phyloP scores from a whole-genome alignment of 2,329 filamentous ascomycete genomes.

The Polychaeton citri region DNA sequence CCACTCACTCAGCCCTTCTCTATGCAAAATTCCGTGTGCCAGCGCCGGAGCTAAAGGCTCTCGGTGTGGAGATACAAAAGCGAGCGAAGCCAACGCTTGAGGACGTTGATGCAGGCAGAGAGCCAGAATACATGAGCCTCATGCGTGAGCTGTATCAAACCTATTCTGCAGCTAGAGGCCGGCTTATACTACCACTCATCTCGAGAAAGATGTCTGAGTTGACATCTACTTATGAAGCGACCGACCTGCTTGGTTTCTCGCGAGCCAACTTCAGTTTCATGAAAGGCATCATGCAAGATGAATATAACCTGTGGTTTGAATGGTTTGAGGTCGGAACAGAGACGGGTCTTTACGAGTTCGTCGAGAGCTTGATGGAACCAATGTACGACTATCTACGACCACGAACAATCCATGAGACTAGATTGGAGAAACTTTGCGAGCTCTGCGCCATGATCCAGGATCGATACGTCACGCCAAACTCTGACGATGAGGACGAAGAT shows the following conservation, averaged over 20 bases:
- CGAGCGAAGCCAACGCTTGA: constrained; percentile 40
- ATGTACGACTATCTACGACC: constrained; percentile 54
- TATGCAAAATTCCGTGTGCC: constrained; percentile 60
- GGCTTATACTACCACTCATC: constrained; percentile 48
- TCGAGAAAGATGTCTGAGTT: constrained; percentile 47
- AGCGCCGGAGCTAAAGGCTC: constrained; percentile 50
- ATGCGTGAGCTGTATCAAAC: constrained; percentile 53
- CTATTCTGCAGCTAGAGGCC: constrained; percentile 45
- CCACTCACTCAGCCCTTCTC: constrained; percentile 55
- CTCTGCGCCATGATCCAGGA: constrained; percentile 53
- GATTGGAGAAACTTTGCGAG: constrained; percentile 53
- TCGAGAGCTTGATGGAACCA: constrained; percentile 54
- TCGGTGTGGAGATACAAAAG: constrained; percentile 56
- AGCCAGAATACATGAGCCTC: constrained; percentile 52
- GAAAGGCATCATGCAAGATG: constrained; percentile 51
- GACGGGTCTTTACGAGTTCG: constrained; percentile 49
- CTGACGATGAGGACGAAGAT: constrained; percentile 39
- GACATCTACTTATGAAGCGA: constrained; percentile 45
- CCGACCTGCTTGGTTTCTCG: constrained; percentile 52
- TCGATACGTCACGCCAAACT: constrained; percentile 44
- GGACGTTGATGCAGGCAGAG: constrained; percentile 37
- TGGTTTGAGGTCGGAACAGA: constrained; percentile 47
- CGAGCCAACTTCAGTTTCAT: constrained; percentile 52
- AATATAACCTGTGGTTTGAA: constrained; percentile 53
- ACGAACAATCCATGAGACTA: constrained; percentile 52